A percentile compares a stretch with the other conserved stretches of the same genome.
phyloP scores from a whole-genome alignment of 176 grass and related monocot species.

The Ananas comosus region DNA sequence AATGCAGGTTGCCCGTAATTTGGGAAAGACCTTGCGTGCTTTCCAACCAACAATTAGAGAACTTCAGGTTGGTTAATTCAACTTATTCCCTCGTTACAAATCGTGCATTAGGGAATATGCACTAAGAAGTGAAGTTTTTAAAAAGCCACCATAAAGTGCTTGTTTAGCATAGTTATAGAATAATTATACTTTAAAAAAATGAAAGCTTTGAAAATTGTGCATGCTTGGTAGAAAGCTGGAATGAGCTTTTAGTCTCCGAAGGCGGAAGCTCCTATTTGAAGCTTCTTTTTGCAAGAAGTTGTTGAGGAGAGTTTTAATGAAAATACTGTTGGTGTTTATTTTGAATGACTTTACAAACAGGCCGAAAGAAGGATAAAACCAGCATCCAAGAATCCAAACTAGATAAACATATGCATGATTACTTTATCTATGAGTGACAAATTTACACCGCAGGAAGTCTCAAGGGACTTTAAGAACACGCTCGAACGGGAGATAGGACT shows the following conservation, averaged over 20 bases:
- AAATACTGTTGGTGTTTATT: too few relatives aligned
- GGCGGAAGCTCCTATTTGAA: too few relatives aligned
- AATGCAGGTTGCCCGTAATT: constrained; percentile 73
- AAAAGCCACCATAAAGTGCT: not conserved
- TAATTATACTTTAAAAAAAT: too few relatives aligned
- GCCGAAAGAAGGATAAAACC: not conserved
- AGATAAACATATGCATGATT: constrained; percentile 8
- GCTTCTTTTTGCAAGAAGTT: too few relatives aligned
- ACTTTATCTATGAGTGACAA: constrained; percentile 2
- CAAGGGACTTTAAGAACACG: constrained; percentile 92
- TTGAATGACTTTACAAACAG: too few relatives aligned
- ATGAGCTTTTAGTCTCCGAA: too few relatives aligned
- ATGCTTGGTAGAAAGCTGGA: too few relatives aligned
- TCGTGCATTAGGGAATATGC: not conserved
- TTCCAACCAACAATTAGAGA: constrained; percentile 96
- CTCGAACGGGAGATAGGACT: constrained; percentile 92
- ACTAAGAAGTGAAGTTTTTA: not conserved
- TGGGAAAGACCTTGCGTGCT: constrained; percentile 85
- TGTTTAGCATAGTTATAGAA: too few relatives aligned
- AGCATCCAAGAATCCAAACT: not conserved
- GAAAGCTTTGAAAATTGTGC: too few relatives aligned
- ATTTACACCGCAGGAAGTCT: constrained; percentile 50
- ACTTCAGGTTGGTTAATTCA: constrained; percentile 58
- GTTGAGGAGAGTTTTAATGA: too few relatives aligned
- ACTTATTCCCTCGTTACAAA: not conserved